Evolutionary conservation across 1,284 basidiomycete species (phyloP).

Genomic region (Apiotrichum porosum): DNA sequence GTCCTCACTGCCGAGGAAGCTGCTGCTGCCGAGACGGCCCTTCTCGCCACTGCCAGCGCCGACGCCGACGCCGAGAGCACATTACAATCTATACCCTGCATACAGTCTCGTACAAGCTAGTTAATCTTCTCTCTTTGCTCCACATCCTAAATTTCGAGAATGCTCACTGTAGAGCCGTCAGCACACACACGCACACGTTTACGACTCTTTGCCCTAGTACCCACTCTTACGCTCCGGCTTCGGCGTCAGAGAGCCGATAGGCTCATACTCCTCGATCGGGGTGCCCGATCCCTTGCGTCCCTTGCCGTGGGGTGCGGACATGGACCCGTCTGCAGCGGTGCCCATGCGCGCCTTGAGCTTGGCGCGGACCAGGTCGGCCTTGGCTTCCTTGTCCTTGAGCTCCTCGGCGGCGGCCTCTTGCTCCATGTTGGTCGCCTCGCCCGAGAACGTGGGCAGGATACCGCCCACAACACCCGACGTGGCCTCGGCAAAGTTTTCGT

Average conservation of each 20-base stretch:
- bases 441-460: conserved; percentile 37
- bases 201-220: conserved; percentile 4
- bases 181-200: conserved; percentile 18
- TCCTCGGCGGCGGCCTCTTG: conserved; percentile 43
- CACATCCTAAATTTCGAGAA: conserved; percentile 11
- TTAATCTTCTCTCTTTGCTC: neutral
- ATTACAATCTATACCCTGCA: conserved; percentile 5
- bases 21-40: neutral
- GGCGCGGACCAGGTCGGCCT: conserved; percentile 23
- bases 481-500: conserved; percentile 50
- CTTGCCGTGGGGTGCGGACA: conserved; percentile 16
- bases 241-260: neutral
- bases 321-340: conserved; percentile 22
- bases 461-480: conserved; percentile 34
- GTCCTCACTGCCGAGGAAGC: conserved; percentile 19
- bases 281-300: conserved; percentile 11
- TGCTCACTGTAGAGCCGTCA: conserved; percentile 12
- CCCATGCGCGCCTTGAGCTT: conserved; percentile 17
- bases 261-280: conserved; percentile 13
- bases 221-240: conserved; percentile 4
- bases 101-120: conserved; percentile 6
- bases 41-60: too few species aligned
- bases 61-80: neutral
- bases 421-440: conserved; percentile 44
- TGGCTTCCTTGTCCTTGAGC: conserved; percentile 32